These are phyloP conservation scores for Musa beccarii DNA, from an alignment of 176 grass and related monocot genomes.

Conservation along the genomic window DNA sequence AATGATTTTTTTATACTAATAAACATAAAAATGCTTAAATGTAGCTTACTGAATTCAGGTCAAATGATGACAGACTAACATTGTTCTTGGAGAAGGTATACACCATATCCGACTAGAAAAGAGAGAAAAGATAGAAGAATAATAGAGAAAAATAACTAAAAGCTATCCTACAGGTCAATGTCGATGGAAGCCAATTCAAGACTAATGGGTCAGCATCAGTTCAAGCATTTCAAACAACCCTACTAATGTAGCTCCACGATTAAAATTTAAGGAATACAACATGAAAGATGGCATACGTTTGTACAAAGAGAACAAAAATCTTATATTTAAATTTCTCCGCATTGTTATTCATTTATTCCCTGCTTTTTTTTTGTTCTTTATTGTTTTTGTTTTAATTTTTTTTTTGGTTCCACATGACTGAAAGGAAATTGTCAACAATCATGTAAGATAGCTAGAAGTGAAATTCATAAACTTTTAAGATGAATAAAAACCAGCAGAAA, in stretches of 20 bases:
- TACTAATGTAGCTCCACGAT: background rate
- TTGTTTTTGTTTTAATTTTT: background rate
- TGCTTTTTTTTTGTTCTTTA: background rate
- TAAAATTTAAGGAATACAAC: background rate
- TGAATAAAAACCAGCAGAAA: background rate
- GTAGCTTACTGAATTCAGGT: no score
- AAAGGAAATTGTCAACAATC: no score
- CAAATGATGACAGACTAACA: no score
- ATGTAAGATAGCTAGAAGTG: background rate
- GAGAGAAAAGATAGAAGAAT: background rate
- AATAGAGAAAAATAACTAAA: background rate
- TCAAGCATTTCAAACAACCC: no score
- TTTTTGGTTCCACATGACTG: no score
- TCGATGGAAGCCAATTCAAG: background rate
- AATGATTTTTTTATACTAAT: no score
- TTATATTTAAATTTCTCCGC: no score
- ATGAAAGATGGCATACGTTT: background rate
- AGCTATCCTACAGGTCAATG: background rate
- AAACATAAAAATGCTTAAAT: no score
- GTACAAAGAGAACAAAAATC: background rate
- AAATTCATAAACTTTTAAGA: background rate
- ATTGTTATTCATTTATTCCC: background rate
- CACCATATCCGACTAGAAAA: background rate
- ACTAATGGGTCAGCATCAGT: background rate
- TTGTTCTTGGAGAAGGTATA: background rate